Evolutionary conservation across 257 asterid genomes (phyloP).

Genomic region (Solanum paucissectum): DNA sequence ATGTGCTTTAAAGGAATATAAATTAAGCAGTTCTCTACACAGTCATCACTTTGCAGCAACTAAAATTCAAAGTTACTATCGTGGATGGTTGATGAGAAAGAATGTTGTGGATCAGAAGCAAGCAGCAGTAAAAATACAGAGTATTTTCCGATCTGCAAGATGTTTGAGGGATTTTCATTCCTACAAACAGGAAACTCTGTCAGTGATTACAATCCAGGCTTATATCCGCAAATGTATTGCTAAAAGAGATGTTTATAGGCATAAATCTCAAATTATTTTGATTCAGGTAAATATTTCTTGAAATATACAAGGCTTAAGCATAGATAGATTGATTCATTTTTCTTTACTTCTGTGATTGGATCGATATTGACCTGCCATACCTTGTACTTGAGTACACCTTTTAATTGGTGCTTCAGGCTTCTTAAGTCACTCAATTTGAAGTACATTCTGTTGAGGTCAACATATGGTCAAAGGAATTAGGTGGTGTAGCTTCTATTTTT

Average conservation of each 20-base stretch:
- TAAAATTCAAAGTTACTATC: constrained; percentile 63
- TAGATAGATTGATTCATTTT: neutral
- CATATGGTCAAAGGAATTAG: neutral
- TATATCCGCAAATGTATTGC: constrained; percentile 72
- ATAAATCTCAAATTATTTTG: constrained; percentile 19
- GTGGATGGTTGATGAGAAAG: constrained; percentile 49
- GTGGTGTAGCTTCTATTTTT: neutral
- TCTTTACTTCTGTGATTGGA: neutral
- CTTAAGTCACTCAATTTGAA: neutral
- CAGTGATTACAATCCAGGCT: constrained; percentile 56
- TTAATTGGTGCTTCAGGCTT: neutral
- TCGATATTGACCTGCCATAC: neutral
- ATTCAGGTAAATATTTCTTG: constrained; percentile 46
- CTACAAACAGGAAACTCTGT: constrained; percentile 21
- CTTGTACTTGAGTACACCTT: neutral
- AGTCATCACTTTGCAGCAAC: constrained; percentile 51
- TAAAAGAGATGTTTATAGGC: constrained; percentile 28
- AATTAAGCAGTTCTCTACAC: constrained; percentile 12
- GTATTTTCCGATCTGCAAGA: constrained; percentile 28
- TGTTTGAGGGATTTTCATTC: constrained; percentile 28
- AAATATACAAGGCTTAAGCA: neutral
- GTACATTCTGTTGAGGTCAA: neutral
- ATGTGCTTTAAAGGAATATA: constrained; percentile 40
- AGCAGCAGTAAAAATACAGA: constrained; percentile 46
- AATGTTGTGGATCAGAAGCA: constrained; percentile 28